phyloP scores from a whole-genome alignment of 306 rosid species.

The Arachis stenosperma region DNA sequence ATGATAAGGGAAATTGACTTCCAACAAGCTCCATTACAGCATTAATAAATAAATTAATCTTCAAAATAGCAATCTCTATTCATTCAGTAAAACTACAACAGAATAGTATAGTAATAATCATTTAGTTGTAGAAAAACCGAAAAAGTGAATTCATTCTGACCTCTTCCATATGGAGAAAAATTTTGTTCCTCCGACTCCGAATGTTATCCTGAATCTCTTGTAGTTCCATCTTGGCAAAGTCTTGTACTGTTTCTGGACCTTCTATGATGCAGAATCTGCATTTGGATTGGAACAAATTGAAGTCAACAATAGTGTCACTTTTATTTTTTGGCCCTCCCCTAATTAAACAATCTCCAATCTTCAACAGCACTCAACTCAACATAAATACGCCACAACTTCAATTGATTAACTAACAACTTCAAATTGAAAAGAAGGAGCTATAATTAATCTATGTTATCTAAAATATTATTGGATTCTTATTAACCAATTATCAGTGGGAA shows the following conservation, averaged over 20 bases:
- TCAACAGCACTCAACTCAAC: slow-evolving; percentile 5
- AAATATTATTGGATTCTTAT: no score
- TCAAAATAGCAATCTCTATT: not conserved
- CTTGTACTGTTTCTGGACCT: slow-evolving; percentile 92
- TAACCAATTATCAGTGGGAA: not conserved
- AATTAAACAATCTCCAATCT: not conserved
- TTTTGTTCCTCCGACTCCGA: slow-evolving; percentile 92
- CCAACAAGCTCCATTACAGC: not conserved
- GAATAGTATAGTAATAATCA: not conserved
- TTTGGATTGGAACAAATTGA: not conserved
- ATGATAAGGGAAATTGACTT: not conserved
- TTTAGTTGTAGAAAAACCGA: not conserved
- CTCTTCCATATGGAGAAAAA: slow-evolving; percentile 97
- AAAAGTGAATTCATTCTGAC: slow-evolving; percentile 42
- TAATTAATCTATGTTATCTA: no score
- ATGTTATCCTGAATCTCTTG: slow-evolving; percentile 89
- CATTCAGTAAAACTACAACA: not conserved
- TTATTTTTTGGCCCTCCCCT: not conserved
- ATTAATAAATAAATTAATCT: not conserved
- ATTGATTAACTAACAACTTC: not conserved
- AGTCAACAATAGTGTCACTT: not conserved
- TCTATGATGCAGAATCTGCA: slow-evolving; percentile 92
- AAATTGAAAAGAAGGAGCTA: not conserved
- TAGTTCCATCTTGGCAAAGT: slow-evolving; percentile 84
- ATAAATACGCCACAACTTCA: no score